A percentile compares a stretch with the other conserved stretches of the same genome.
Conservation (phyloP, 2,329 filamentous ascomycete species). For the Aspergillus piperis region DNA sequence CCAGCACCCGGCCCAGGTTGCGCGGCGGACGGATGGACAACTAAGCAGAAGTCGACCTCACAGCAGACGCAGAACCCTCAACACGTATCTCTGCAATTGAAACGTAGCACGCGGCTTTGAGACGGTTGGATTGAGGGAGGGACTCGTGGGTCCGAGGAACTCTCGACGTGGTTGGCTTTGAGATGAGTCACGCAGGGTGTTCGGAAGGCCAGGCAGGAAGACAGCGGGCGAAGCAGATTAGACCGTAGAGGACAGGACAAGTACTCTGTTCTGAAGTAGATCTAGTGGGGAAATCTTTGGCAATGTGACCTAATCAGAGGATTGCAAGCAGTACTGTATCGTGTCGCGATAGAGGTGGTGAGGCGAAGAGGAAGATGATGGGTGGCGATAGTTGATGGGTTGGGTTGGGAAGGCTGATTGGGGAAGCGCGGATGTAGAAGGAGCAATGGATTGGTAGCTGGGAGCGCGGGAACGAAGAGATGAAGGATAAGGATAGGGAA, state of each 20-base stretch:
- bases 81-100: conserved; percentile 19
- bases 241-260: conserved; percentile 13
- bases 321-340: conserved; percentile 10
- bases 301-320: conserved; percentile 8
- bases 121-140: conserved; percentile 3
- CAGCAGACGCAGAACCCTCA: conserved; percentile 11
- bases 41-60: conserved; percentile 18
- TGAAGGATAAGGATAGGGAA: conserved; percentile 17
- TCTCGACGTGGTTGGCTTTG: conserved; percentile 19
- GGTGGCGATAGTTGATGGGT: conserved; percentile 5
- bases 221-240: conserved; percentile 11
- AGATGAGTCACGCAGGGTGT: conserved; percentile 27
- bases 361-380: conserved; percentile 5
- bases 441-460: conserved; percentile 18
- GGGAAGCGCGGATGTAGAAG: conserved; percentile 13
- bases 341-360: conserved; percentile 4
- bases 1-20: conserved; percentile 28
- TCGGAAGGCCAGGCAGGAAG: conserved; percentile 18
- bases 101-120: conserved; percentile 19
- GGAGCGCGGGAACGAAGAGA: conserved; percentile 11
- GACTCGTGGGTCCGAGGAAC: conserved; percentile 22
- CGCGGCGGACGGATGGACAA: conserved; percentile 18
- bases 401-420: conserved; percentile 5
- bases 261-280: conserved; percentile 19
- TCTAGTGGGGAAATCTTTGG: conserved; percentile 14